Evolutionary conservation across 768 basidiomycete species (phyloP), one percentile per base, ranked within the genome.

Genomic region (Hydnum rufescens): DNA sequence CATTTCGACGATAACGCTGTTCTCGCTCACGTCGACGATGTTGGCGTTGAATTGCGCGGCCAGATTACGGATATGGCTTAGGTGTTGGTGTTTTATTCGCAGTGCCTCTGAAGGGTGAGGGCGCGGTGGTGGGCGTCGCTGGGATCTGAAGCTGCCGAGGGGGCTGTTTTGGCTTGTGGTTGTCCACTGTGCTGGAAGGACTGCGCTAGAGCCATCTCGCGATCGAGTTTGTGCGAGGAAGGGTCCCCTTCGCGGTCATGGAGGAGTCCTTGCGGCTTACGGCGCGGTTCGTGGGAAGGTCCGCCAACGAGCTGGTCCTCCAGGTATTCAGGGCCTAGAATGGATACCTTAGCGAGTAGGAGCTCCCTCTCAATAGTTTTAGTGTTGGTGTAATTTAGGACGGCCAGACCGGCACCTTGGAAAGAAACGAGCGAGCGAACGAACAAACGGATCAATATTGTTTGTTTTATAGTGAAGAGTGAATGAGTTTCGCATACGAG

Each of bases 351-450:
- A 62, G 82, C 86, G 58, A 99, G 81, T 30, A 97, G 74, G 13
- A 97, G 74, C 66, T 99, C 95, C 59, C 95, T 84, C 58, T 82
- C 75, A 64, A 99, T 93, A 28, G 81, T 78, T 53, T 74, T 77
- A 23, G 90, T 97, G 56, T 92, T 75, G 19, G 93, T 96, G 65
- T 97, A 99, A 67, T 99, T 92, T 55, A 99, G 72, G 30, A 99
- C 95, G 28, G 93, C 95, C 95, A 99, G 3, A 99, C 95, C 49
- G 93, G 95, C 26, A 99, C 92, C 93, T 95, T 23, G 25, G n/a
- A 39, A 30, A 42, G 48, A 26, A 32, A 22, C 57, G 32, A 39
- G 6, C 22, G 46, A 5, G 25, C 18, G 39, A n/a, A 19, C 42
- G 53, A 8, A 53, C 46, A 26, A 23, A 53, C 19, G 26, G 13